Percentiles rank a stretch among this genome's conserved stretches.
These are phyloP conservation scores for Sophora flavescens DNA, from an alignment of 306 rosid genomes.

Conservation along the genomic window DNA sequence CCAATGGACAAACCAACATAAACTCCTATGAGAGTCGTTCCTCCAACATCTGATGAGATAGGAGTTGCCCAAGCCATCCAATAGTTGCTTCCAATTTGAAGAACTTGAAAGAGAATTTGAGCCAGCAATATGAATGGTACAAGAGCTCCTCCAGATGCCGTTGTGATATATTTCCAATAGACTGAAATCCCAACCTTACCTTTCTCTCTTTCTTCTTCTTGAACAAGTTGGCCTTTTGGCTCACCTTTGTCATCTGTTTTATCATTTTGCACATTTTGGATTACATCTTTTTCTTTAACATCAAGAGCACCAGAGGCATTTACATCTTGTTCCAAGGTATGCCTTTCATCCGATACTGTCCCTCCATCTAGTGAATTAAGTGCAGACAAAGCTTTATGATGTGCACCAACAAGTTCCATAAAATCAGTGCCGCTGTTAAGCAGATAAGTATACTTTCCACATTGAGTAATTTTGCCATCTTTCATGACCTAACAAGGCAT, in stretches of 20 bases:
- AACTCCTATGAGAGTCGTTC: slow-evolving; percentile 60
- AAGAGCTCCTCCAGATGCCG: slow-evolving; percentile 83
- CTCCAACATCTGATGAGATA: slow-evolving; percentile 59
- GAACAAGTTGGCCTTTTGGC: slow-evolving; percentile 77
- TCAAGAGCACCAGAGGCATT: slow-evolving; percentile 35
- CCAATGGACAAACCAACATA: slow-evolving; percentile 77
- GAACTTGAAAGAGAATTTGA: slow-evolving; percentile 68
- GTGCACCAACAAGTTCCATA: slow-evolving; percentile 91
- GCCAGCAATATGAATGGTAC: slow-evolving; percentile 79
- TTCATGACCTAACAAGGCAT: slow-evolving; percentile 72
- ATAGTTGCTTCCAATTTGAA: slow-evolving; percentile 92
- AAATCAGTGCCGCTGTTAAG: slow-evolving; percentile 75
- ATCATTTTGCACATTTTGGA: slow-evolving; percentile 46
- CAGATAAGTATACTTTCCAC: slow-evolving; percentile 76
- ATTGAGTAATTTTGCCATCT: slow-evolving; percentile 77
- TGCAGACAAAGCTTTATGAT: slow-evolving; percentile 73
- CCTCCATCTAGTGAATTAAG: slow-evolving; percentile 56
- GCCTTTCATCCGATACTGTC: slow-evolving; percentile 41
- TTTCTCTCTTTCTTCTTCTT: slow-evolving; percentile 94
- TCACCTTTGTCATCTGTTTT: slow-evolving; percentile 49
- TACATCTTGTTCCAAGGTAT: slow-evolving; percentile 44
- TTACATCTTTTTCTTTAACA: slow-evolving; percentile 51
- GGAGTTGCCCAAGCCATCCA: slow-evolving; percentile 99
- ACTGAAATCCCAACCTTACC: slow-evolving; percentile 79
- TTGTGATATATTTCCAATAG: slow-evolving; percentile 76